Percentiles rank a stretch among this genome's conserved stretches.
phyloP scores from a whole-genome alignment of 139 green algal genomes.

The Pseudopediastrum boryanum region DNA sequence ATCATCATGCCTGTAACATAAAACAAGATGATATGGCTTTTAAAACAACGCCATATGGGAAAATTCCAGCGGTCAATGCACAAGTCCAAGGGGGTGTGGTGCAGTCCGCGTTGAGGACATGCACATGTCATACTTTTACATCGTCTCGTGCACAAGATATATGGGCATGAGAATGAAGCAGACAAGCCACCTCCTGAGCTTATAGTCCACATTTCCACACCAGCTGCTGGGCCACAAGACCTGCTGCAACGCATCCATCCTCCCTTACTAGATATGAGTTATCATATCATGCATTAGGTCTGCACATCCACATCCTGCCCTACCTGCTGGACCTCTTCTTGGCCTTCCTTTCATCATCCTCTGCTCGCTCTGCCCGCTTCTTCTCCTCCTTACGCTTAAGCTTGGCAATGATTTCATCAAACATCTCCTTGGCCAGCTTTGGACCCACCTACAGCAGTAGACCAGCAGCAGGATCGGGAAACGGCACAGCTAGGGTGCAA shows the following conservation, averaged over 20 bases:
- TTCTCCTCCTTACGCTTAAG: conserved; percentile 43
- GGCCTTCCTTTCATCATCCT: conserved; percentile 45
- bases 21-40: not conserved
- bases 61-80: not conserved
- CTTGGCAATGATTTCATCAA: conserved; percentile 58
- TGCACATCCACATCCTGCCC: not conserved
- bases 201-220: not conserved
- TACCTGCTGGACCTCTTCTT: conserved; percentile 44
- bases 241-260: not conserved
- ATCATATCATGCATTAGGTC: not conserved
- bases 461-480: not conserved
- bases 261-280: not conserved
- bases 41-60: not conserved
- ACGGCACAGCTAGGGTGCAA: not conserved
- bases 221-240: not conserved
- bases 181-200: not conserved
- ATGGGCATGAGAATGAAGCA: not conserved
- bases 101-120: not conserved
- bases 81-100: not conserved
- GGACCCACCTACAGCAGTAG: conserved; percentile 35
- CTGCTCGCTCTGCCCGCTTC: conserved; percentile 19
- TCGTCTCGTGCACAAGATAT: not conserved
- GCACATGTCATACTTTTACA: not conserved
- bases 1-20: conserved; percentile 29
- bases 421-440: conserved; percentile 53